Percentiles rank a stretch among this genome's conserved stretches.
Evolutionary conservation across 345 rosid species (phyloP).

Genomic region (Populus alba): DNA sequence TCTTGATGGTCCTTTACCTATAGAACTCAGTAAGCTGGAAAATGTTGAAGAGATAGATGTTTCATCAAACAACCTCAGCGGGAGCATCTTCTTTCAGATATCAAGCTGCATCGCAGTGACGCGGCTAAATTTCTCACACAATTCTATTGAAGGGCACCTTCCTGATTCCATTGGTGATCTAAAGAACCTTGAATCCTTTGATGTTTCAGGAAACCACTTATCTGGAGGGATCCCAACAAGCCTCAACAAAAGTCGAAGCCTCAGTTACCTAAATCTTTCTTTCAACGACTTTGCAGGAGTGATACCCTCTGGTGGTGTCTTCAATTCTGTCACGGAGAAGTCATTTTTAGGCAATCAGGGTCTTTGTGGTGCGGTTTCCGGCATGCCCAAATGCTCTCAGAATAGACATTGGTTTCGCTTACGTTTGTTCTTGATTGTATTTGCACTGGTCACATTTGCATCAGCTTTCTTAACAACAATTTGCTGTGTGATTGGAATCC

Average conservation of each 20-base stretch:
- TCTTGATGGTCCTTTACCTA: slow-evolving; percentile 50
- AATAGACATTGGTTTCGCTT: slow-evolving; percentile 31
- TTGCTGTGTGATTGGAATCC: slow-evolving; percentile 33
- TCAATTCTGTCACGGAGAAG: slow-evolving; percentile 27
- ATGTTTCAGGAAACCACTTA: slow-evolving; percentile 44
- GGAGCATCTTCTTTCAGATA: slow-evolving; percentile 42
- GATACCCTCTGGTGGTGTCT: slow-evolving; percentile 51
- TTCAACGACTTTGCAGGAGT: slow-evolving; percentile 42
- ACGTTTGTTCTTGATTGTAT: slow-evolving; percentile 27
- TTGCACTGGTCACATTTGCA: slow-evolving; percentile 21
- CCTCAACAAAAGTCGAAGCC: slow-evolving; percentile 37
- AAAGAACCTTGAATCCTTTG: slow-evolving; percentile 41
- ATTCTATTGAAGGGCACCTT: slow-evolving; percentile 44
- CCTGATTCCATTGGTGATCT: slow-evolving; percentile 47
- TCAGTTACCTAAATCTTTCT: slow-evolving; percentile 48
- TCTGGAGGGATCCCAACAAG: slow-evolving; percentile 46
- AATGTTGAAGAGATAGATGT: slow-evolving; percentile 53
- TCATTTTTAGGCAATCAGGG: slow-evolving; percentile 43
- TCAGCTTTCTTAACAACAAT: slow-evolving; percentile 25
- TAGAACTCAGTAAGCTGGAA: slow-evolving; percentile 51
- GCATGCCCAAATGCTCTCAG: slow-evolving; percentile 25
- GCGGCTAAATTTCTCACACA: slow-evolving; percentile 37
- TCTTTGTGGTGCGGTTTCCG: slow-evolving; percentile 39
- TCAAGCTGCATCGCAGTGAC: slow-evolving; percentile 43
- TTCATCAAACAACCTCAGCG: slow-evolving; percentile 46